Base-by-base conservation (phyloP, 768 basidiomycete species). In the Pleurotus cornucopiae region DNA sequence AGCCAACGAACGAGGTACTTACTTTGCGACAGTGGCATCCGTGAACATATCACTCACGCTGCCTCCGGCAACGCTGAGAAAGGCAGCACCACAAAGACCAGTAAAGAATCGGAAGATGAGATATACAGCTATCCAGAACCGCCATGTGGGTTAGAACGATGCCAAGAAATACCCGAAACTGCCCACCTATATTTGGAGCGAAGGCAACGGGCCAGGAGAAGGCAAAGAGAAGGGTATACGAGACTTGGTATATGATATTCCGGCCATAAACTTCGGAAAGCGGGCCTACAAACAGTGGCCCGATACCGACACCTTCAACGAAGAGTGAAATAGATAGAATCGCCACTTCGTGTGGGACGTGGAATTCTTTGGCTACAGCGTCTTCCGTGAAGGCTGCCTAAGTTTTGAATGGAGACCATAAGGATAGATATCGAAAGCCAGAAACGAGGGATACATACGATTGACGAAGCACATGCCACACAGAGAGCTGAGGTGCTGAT, bases 201-300 rank as follows among this genome's bases (percentile, higher is more conserved):
- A 93, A 91, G 1, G 88, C 86, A 5, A 89, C 83, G 0, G 88
- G 86, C 63, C 85, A 86, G 16, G 84, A 82, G 55, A 87, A 77
- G 1, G 80, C 63, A 61, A 88, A 82, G 66, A 89, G 84, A 4
- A 82, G 60, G 1, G 71, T 60, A 59, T 86, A 91, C 0, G 87
- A 85, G 2, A 76, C 61, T 11, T 76, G 73, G 64, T 92, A 90
- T 11, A 91, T 78, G 43, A 76, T 65, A 55, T 81, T 84, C 46
- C 85, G 74, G 2, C 91, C 89, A 62, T 84, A 81, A n/a, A 88
- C 76, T 60, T 86, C 81, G 16, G 73, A 65, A 12, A 80, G 69
- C 0, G 80, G 77, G 4, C 85, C 80, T 43, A 80, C 72, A 46
- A 90, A 77, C 6, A 82, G 61, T 1, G 82, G 80, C 0, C 81